These are phyloP conservation scores for Venturia effusa DNA, from an alignment of 2,329 filamentous ascomycete genomes.

Conservation along the genomic window DNA sequence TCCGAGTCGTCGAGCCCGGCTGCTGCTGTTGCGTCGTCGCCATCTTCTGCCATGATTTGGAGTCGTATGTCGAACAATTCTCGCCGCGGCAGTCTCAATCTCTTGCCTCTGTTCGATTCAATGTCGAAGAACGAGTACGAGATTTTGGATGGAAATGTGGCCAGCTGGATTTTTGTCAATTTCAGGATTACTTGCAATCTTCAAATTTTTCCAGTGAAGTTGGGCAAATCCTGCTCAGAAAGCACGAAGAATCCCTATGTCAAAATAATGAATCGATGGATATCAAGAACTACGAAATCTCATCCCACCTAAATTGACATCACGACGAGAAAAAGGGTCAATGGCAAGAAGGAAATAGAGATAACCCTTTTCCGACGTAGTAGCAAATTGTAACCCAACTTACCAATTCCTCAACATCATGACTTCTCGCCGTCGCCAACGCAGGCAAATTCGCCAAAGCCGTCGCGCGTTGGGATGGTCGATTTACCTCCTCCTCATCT, in stretches of 20 bases:
- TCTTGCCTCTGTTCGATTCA: constrained; percentile 45
- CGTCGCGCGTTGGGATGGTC: not conserved
- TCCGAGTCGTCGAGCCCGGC: constrained; percentile 55
- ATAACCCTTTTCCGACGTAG: too few species aligned
- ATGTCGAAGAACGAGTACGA: constrained; percentile 55
- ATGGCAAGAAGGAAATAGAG: not conserved
- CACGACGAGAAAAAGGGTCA: not conserved
- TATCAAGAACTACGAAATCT: too few species aligned
- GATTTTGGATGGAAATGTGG: constrained; percentile 58
- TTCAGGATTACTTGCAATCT: too few species aligned
- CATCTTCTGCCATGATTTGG: constrained; percentile 66
- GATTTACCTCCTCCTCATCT: not conserved
- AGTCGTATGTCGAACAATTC: constrained; percentile 74
- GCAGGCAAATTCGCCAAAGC: not conserved
- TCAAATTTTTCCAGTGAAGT: too few species aligned
- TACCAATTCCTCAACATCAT: constrained; percentile 9
- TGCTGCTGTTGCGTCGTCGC: constrained; percentile 31
- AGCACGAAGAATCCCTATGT: too few species aligned
- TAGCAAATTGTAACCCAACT: too few species aligned
- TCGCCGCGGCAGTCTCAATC: constrained; percentile 53
- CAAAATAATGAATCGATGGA: too few species aligned
- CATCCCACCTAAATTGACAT: not conserved
- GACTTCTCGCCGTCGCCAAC: not conserved
- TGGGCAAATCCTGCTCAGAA: too few species aligned
- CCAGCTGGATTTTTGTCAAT: not conserved